phyloP scores from a whole-genome alignment of 2,329 filamentous ascomycete species.

The Aspergillus japonicus region DNA sequence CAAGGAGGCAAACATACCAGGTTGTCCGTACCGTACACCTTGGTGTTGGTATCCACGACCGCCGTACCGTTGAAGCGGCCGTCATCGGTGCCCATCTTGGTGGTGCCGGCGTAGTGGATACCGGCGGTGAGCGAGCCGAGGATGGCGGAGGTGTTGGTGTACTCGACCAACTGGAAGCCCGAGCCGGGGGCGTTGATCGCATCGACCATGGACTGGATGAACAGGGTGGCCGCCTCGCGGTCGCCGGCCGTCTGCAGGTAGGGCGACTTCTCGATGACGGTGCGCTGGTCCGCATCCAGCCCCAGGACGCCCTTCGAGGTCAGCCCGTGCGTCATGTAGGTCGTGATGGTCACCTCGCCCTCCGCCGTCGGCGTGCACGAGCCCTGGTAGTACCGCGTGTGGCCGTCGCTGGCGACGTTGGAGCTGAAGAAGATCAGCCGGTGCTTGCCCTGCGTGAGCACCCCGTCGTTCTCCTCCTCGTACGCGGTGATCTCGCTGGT shows the following conservation, averaged over 20 bases:
- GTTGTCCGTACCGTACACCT: slow-evolving; percentile 17
- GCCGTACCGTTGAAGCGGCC: slow-evolving; percentile 16
- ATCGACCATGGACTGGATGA: slow-evolving; percentile 23
- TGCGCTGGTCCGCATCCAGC: slow-evolving; percentile 24
- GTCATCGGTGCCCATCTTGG: slow-evolving; percentile 21
- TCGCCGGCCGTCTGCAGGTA: slow-evolving; percentile 28
- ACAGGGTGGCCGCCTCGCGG: slow-evolving; percentile 16
- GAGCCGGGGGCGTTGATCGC: slow-evolving; percentile 21
- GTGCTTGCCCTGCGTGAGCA: slow-evolving; percentile 26
- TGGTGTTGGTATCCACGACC: slow-evolving; percentile 20
- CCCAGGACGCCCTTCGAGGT: slow-evolving; percentile 27
- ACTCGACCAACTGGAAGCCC: slow-evolving; percentile 23
- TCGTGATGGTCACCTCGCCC: slow-evolving; percentile 22
- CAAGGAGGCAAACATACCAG: slow-evolving; percentile 48
- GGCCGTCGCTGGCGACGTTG: slow-evolving; percentile 21
- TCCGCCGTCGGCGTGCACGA: slow-evolving; percentile 18
- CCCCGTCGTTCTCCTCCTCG: slow-evolving; percentile 17
- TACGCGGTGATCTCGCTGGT: slow-evolving; percentile 25
- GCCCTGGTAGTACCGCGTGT: slow-evolving; percentile 30
- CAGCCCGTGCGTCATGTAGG: slow-evolving; percentile 30
- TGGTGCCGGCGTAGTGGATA: slow-evolving; percentile 14
- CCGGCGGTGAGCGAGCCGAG: slow-evolving; percentile 37
- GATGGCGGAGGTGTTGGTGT: slow-evolving; percentile 26
- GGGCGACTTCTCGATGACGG: slow-evolving; percentile 26
- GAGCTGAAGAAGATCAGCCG: slow-evolving; percentile 29